These are phyloP conservation scores for Claviceps maximensis DNA, from an alignment of 2,329 filamentous ascomycete species.

Conservation along the genomic window DNA sequence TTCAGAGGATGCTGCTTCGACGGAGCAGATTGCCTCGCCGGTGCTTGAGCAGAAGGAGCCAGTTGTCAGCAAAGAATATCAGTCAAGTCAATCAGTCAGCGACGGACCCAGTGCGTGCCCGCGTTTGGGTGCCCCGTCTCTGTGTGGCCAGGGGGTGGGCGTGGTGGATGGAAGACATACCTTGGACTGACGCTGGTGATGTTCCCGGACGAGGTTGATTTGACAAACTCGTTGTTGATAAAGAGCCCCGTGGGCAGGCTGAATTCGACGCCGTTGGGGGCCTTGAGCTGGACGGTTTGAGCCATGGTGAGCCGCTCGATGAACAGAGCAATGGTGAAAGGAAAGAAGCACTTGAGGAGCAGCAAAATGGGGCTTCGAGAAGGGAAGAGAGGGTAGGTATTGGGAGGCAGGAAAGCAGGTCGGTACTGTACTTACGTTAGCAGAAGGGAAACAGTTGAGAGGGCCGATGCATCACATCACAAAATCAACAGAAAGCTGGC, in stretches of 20 bases:
- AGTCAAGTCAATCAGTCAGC: neutral
- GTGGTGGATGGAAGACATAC: no score
- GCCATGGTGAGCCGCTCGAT: constrained; percentile 1
- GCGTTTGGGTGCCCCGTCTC: no score
- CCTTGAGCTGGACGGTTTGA: constrained; percentile 15
- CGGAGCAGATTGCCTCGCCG: constrained; percentile 19
- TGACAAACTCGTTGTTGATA: constrained; percentile 66
- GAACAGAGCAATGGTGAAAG: neutral
- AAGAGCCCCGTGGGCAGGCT: constrained; percentile 56
- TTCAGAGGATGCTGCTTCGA: constrained; percentile 17
- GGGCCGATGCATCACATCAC: no score
- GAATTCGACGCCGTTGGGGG: constrained; percentile 52
- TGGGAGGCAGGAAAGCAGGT: no score
- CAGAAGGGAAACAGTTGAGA: no score
- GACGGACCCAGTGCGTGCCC: neutral
- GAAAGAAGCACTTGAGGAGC: neutral
- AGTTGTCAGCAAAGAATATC: neutral
- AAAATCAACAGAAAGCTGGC: no score
- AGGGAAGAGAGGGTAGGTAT: no score
- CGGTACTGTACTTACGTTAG: no score
- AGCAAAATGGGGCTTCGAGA: neutral
- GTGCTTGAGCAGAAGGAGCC: constrained; percentile 12
- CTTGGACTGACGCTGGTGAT: constrained; percentile 47
- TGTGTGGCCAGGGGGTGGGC: no score
- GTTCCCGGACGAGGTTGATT: constrained; percentile 38